Base-by-base conservation (phyloP, 2,329 filamentous ascomycete species). In the Clonostachys byssicola region DNA sequence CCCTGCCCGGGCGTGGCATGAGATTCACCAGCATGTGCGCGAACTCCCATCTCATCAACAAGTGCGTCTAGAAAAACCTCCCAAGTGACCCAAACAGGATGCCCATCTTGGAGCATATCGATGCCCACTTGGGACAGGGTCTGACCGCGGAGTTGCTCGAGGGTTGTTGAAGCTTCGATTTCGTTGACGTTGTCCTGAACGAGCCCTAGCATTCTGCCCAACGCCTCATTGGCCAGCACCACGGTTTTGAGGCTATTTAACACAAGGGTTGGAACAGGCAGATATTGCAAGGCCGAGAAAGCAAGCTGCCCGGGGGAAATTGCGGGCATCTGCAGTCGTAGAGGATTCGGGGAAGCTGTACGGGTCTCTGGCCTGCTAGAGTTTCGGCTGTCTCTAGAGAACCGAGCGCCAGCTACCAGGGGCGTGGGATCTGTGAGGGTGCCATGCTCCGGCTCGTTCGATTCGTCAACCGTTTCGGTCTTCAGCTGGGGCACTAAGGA, bases 161-260 rank as follows among this genome's bases (percentile, higher is more conserved):
- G 71, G 5, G 80, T 69, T 10, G 69, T 70, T 4, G 68, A 61
- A 6, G 62, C 58, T 42, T 72, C 69, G 16, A 73, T 70, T 14
- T 66, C 64, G 23, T 64, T 65, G 5, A 66, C 55, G 30, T 64
- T 60, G 14, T 72, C 69, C 4, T 59, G 52, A 23, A 80, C 71
- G 43, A 88, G 71, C 5, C 81, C 84, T 18, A 92, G 66, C 56
- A 92, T 66, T 47, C 81, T 75, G 2, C 82, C 85, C 79, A 90
- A 85, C 17, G 88, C 83, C 54, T 90, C 85, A 56, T 92, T 92
- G 34, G 86, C 87, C 39, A 91, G 64, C 2, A 88, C 75, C 4
- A 91, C 77, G 0, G 83, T 87, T 64, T 90, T 91, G 33, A 79
- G 58, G 35, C 75, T 80, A 44, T 84, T 85, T 35, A 92, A 67